Evolutionary conservation across 805 yeast genomes (phyloP), one percentile per base, ranked within the genome.

Genomic region (Yarrowia keelungensis): DNA sequence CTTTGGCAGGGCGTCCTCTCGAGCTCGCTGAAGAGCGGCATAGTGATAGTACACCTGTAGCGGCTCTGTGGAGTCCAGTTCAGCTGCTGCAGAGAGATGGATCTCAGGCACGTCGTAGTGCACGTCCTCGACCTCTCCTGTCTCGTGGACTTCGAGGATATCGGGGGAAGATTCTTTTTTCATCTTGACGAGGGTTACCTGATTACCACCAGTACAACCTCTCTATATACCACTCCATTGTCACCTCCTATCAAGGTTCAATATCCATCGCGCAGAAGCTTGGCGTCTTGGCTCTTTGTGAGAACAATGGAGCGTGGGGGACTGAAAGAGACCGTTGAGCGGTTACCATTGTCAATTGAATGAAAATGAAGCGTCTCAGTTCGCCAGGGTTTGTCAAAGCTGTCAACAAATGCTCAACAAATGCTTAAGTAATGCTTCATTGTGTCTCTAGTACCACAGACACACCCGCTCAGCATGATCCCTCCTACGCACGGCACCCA

Each of bases 211-310:
- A 26, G 32, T 26, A 26, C 32, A 5, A 26, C 32, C 32, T 26
- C 32, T 26, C 32, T 26, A 26, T 26, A 26, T 26, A 26, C 32
- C 32, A 26, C 32, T 26, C 2, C 32, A 26, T 26, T 38, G 12
- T 38, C 39, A 9, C 10, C 3, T 10, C 10, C 9, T 47, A 47
- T 47, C 51, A 47, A 47, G 36, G 51, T 47, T 47, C 51, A 47
- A 47, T 26, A 47, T 26, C 51, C 51, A 47, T 47, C 51, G 51
- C 14, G 36, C 36, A 47, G 51, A 47, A 47, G 51, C 51, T 47
- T 47, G 51, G 51, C 51, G 26, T 5, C 7, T 26, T 26, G 32
- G 7, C 32, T 26, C 32, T 19, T 19, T 19, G 19, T 19, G 19
- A 19, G 19, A 19, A 19, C 19, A 19, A 19, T 19, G 32, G 32